A percentile compares a stretch with the other conserved stretches of the same genome.
These are phyloP conservation scores for Hymenotorrendiella dingleyae DNA, from an alignment of 2,329 filamentous ascomycete genomes.

Conservation along the genomic window DNA sequence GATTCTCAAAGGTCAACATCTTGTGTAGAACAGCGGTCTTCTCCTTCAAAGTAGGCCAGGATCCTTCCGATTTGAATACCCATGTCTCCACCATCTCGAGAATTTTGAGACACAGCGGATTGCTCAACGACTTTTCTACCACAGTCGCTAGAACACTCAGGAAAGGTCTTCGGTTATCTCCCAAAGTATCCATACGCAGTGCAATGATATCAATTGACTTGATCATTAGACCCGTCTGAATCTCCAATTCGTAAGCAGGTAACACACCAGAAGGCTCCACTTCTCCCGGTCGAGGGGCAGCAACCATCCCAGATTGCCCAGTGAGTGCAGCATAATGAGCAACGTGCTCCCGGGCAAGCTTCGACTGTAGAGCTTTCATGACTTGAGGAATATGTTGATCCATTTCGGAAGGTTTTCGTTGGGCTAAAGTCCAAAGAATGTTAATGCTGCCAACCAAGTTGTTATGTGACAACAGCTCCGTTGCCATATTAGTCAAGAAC, in stretches of 20 bases:
- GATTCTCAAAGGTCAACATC: conserved; percentile 92
- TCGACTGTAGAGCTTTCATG: conserved; percentile 89
- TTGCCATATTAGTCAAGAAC: conserved; percentile 78
- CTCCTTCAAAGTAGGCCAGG: conserved; percentile 95
- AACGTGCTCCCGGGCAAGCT: conserved; percentile 90
- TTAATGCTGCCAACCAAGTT: conserved; percentile 88
- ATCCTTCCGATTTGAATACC: conserved; percentile 93
- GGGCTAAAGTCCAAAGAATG: conserved; percentile 84
- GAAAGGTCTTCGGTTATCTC: conserved; percentile 87
- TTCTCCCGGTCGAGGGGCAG: conserved; percentile 36
- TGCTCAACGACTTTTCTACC: conserved; percentile 89
- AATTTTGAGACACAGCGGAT: conserved; percentile 83
- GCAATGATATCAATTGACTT: conserved; percentile 94
- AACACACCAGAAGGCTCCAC: conserved; percentile 51
- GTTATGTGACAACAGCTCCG: conserved; percentile 74
- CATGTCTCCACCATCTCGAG: conserved; percentile 89
- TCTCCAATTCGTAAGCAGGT: conserved; percentile 72
- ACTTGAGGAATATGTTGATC: conserved; percentile 82
- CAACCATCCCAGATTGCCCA: conserved; percentile 39
- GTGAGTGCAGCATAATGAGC: conserved; percentile 60
- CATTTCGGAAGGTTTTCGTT: conserved; percentile 78
- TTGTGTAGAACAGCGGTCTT: conserved; percentile 99
- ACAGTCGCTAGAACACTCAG: conserved; percentile 90
- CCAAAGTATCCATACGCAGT: conserved; percentile 84
- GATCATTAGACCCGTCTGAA: conserved; percentile 86